These are phyloP conservation scores for Dactylellina cionopaga DNA, from an alignment of 2,329 filamentous ascomycete species.

Conservation along the genomic window DNA sequence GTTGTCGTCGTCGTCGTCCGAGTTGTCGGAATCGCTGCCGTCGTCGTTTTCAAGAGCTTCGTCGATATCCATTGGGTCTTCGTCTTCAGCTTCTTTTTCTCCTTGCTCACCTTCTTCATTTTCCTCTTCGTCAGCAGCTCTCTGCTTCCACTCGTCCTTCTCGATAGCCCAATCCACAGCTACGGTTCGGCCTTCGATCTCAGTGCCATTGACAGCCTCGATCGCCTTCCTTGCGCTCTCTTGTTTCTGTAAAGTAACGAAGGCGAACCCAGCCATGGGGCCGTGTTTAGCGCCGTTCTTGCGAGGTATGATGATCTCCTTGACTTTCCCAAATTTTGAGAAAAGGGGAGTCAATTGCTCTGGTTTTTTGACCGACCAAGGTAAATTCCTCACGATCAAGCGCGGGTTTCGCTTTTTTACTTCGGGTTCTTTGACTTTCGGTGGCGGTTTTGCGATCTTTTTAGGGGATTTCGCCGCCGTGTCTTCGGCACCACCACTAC, in stretches of 20 bases:
- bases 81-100: conserved; percentile 67
- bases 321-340: conserved; percentile 88
- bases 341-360: conserved; percentile 84
- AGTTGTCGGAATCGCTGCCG: conserved; percentile 60
- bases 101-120: conserved; percentile 67
- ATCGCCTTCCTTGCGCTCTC: conserved; percentile 93
- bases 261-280: conserved; percentile 85
- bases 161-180: conserved; percentile 98
- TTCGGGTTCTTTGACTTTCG: conserved; percentile 68
- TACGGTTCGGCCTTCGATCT: conserved; percentile 84
- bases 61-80: conserved; percentile 61
- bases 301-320: conserved; percentile 84
- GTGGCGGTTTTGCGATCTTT: conserved; percentile 19
- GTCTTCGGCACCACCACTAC: conserved; percentile 59
- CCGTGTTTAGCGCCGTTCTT: conserved; percentile 70
- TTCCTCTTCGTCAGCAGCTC: conserved; percentile 65
- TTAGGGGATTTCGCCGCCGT: conserved; percentile 57
- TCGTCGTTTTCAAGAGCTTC: conserved; percentile 61
- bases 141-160: conserved; percentile 82
- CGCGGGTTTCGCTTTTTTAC: conserved; percentile 72
- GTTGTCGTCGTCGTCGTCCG: conserved; percentile 61
- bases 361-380: conserved; percentile 91
- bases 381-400: conserved; percentile 89
- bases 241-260: conserved; percentile 84
- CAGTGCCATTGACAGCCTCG: conserved; percentile 84